Evolutionary conservation across 2,329 filamentous ascomycete genomes (phyloP).

Genomic region (Pyrenophora graminea): DNA sequence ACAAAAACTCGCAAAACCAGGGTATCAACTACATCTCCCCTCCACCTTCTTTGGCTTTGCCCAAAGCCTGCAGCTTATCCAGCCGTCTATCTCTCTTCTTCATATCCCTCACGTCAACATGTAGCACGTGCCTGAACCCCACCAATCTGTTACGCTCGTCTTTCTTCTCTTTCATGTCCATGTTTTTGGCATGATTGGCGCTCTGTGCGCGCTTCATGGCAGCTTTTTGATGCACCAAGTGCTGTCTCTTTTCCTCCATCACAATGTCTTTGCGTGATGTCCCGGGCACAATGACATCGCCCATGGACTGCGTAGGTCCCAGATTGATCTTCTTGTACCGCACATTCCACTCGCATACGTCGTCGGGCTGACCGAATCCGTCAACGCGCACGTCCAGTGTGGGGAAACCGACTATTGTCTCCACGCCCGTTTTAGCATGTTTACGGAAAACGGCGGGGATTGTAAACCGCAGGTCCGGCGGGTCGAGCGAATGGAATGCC

Average conservation of each 20-base stretch:
- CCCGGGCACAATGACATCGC: slow-evolving; percentile 16
- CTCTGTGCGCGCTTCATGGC: neutral
- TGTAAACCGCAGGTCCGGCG: slow-evolving; percentile 23
- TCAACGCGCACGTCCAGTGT: slow-evolving; percentile 25
- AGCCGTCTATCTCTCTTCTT: neutral
- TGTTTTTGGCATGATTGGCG: neutral
- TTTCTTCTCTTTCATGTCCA: neutral
- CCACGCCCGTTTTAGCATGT: slow-evolving; percentile 16
- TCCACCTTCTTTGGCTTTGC: neutral
- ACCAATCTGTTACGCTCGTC: neutral
- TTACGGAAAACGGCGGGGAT: slow-evolving; percentile 32
- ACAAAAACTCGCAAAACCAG: too few relatives aligned
- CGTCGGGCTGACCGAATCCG: slow-evolving; percentile 12
- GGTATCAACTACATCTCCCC: neutral
- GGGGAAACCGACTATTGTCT: slow-evolving; percentile 30
- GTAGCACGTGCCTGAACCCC: slow-evolving; percentile 4
- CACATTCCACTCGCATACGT: slow-evolving; percentile 24
- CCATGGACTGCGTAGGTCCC: neutral
- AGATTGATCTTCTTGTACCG: slow-evolving; percentile 34
- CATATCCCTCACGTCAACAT: slow-evolving; percentile 2
- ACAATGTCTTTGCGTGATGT: slow-evolving; percentile 8
- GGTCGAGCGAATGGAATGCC: slow-evolving; percentile 24
- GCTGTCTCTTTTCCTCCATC: slow-evolving; percentile 7
- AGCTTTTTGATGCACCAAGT: neutral
- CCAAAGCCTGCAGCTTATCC: too few relatives aligned